Base-by-base conservation (phyloP, 139 green algal species). In the Picochlorum costavermella region DNA sequence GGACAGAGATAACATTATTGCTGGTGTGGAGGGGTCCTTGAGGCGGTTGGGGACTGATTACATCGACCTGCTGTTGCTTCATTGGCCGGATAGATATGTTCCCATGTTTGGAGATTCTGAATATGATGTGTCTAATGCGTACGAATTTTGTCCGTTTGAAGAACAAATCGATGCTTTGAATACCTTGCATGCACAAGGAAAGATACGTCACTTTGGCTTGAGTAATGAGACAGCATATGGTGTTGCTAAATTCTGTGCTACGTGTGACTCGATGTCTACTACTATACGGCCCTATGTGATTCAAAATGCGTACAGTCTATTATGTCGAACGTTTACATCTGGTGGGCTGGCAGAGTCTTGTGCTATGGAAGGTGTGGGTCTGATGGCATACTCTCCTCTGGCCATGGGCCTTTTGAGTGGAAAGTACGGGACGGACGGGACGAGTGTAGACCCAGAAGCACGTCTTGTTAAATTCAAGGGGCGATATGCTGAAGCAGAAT, bases 1-100 rank as follows among this genome's bases (percentile, higher is more conserved):
- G 60, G 74, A 89, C 28, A 69, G 67, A 0, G 16, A 40, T 6
- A 85, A 88, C 73, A 93, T 96, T 11, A 57, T 55, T 3, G 64
- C 58, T 17, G 84, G 86, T 3, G 58, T 95, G 1, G 83, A 96
- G 1, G 83, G 69, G 60, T 90, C 79, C 66, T 69, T 96, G 48
- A 23, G 6, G 2, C 72, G 92, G 3, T 76, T 98, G 56, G 46
- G 78, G 2, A 90, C 79, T 4, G 88, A 97, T 70, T 90, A 92
- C 75, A 81, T 98, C 12, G 92, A 98, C 74, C 59, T 98, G 2
- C 79, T 87, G 28, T 87, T 96, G 64, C 68, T 97, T 29, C 92
- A 97, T 72, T 96, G 88, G 88, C 86, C 86, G 28, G 87, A 93
- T 78, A 95, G 91, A 61, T 97, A 97, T 63, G 88, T 97, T 14